phyloP scores from a whole-genome alignment of 192 early-diverging fungal genomes.

The Phycomyces blakesleeanus region DNA sequence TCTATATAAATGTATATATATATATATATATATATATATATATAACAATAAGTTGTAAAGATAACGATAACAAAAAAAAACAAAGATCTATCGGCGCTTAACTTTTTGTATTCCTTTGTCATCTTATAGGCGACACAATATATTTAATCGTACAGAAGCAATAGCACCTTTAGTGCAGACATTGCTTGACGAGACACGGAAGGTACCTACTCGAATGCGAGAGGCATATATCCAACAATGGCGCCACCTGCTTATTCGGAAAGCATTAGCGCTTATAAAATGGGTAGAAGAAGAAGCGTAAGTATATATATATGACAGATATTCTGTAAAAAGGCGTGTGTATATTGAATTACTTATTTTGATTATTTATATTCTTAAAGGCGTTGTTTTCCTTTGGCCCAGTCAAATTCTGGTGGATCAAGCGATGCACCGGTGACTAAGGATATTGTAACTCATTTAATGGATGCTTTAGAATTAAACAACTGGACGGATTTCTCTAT shows the following conservation, averaged over 20 bases:
- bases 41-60: too few species aligned
- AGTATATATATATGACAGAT: neutral
- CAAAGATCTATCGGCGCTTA: neutral
- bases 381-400: neutral
- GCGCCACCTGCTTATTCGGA: conserved; percentile 40
- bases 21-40: too few species aligned
- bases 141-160: conserved; percentile 29
- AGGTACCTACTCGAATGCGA: conserved; percentile 41
- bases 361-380: neutral
- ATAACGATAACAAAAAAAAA: neutral
- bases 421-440: neutral
- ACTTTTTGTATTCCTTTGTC: neutral
- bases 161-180: conserved; percentile 45
- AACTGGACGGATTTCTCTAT: conserved; percentile 40
- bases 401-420: neutral
- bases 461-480: conserved; percentile 24
- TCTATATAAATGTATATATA: neutral
- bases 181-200: conserved; percentile 36
- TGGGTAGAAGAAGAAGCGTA: conserved; percentile 34
- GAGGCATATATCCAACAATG: conserved; percentile 50
- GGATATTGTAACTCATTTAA: conserved; percentile 17
- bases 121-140: conserved; percentile 36
- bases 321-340: neutral
- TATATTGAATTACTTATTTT: too few species aligned
- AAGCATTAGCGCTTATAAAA: conserved; percentile 42